These are phyloP conservation scores for Trypanosoma platydactyli DNA, from an alignment of 208 protist species.

Conservation along the genomic window DNA sequence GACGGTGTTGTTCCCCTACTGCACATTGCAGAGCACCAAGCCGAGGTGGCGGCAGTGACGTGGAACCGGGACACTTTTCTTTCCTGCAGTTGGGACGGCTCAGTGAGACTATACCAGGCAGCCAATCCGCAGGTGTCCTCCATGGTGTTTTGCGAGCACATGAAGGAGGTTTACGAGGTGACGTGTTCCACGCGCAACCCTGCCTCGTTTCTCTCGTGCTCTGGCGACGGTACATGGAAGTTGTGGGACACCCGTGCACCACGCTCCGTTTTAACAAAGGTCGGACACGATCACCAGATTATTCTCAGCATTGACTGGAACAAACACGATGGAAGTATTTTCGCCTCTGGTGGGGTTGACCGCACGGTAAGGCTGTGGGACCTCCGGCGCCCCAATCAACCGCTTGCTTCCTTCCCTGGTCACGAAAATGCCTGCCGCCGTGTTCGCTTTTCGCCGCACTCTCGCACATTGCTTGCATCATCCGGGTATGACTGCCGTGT, in stretches of 20 bases:
- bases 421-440: conserved; percentile 89
- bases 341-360: conserved; percentile 86
- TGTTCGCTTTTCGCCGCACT: conserved; percentile 81
- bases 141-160: conserved; percentile 78
- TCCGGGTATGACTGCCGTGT: conserved; percentile 89
- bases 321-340: conserved; percentile 87
- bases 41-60: conserved; percentile 77
- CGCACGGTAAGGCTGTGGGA: conserved; percentile 87
- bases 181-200: conserved; percentile 67
- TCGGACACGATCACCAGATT: conserved; percentile 83
- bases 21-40: conserved; percentile 77
- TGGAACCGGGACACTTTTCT: conserved; percentile 86
- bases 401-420: conserved; percentile 74
- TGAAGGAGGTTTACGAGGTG: conserved; percentile 92
- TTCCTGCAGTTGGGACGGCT: conserved; percentile 83
- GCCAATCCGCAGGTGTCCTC: conserved; percentile 53
- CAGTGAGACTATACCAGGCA: conserved; percentile 81
- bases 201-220: conserved; percentile 84
- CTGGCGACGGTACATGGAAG: conserved; percentile 90
- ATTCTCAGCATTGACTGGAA: conserved; percentile 91
- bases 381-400: conserved; percentile 66
- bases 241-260: conserved; percentile 81
- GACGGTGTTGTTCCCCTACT: conserved; percentile 73
- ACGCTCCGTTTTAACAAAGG: conserved; percentile 75
- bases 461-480: conserved; percentile 70